phyloP scores from a whole-genome alignment of 257 asterid genomes.

The Coffea canephora region DNA sequence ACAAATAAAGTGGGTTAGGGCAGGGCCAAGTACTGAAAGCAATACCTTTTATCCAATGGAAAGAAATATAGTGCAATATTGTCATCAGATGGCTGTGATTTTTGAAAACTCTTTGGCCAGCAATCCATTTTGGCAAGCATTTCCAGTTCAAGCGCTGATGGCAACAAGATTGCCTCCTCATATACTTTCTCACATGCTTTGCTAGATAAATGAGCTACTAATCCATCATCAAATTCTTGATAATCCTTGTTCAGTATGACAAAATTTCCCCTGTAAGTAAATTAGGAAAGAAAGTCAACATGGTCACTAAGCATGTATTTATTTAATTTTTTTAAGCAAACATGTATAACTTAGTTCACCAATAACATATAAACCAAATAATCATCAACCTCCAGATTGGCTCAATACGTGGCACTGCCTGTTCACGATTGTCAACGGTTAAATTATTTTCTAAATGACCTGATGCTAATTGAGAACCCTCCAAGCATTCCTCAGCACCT shows the following conservation, averaged over 20 bases:
- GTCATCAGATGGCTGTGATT: constrained; percentile 43
- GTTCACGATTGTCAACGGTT: constrained; percentile 9
- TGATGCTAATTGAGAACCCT: constrained; percentile 13
- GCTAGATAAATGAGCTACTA: constrained; percentile 57
- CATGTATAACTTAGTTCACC: background rate
- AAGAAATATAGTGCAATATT: constrained; percentile 78
- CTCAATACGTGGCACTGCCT: constrained; percentile 37
- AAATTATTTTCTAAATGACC: constrained; percentile 15
- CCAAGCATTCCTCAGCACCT: constrained; percentile 2
- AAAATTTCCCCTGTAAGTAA: constrained; percentile 58
- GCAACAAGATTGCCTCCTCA: constrained; percentile 42
- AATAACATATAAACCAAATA: constrained; percentile 6
- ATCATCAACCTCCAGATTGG: constrained; percentile 74
- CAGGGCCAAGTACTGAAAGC: background rate
- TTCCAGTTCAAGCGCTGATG: constrained; percentile 52
- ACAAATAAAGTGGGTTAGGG: background rate
- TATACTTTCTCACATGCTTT: constrained; percentile 50
- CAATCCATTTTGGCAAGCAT: constrained; percentile 53
- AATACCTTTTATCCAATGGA: constrained; percentile 51
- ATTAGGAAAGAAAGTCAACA: constrained; percentile 14
- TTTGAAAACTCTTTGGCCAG: constrained; percentile 74
- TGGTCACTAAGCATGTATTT: background rate
- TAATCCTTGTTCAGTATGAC: constrained; percentile 32
- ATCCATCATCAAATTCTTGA: constrained; percentile 39
- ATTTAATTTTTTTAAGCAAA: too few relatives aligned